Evolutionary conservation across 768 basidiomycete genomes (phyloP).

Genomic region (Termitomyces sp.): DNA sequence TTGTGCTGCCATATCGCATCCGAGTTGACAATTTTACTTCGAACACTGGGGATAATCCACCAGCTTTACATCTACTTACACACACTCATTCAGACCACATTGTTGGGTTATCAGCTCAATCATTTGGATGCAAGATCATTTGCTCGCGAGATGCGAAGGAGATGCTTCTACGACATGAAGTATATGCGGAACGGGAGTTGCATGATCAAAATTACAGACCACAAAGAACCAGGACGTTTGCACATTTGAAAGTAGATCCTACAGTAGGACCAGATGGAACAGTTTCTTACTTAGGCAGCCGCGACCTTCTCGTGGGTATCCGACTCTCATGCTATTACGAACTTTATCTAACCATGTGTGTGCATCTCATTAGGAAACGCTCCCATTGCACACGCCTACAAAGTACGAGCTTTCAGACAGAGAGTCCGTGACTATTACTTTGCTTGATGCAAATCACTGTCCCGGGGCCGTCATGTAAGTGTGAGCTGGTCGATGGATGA

Average conservation of each 20-base stretch:
- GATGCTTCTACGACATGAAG: conserved; percentile 80
- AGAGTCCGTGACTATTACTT: conserved; percentile 67
- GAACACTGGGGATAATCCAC: conserved; percentile 28
- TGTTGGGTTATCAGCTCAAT: conserved; percentile 67
- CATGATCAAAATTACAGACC: conserved; percentile 46
- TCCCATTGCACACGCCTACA: conserved; percentile 65
- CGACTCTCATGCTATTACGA: background rate
- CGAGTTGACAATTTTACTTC: conserved; percentile 81
- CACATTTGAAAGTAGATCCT: conserved; percentile 63
- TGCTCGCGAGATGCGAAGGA: conserved; percentile 84
- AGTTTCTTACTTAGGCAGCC: conserved; percentile 44
- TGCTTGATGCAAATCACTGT: conserved; percentile 92
- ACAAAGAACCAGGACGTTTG: conserved; percentile 55
- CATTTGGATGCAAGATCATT: conserved; percentile 67
- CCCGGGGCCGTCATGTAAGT: conserved; percentile 90
- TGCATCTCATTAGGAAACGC: conserved; percentile 37
- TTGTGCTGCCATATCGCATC: conserved; percentile 75
- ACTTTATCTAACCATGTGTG: background rate
- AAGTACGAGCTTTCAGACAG: conserved; percentile 50
- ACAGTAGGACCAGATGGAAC: conserved; percentile 41
- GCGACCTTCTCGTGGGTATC: conserved; percentile 63
- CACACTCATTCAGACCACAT: conserved; percentile 93
- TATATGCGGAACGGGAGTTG: conserved; percentile 59
- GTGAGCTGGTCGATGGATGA: background rate
- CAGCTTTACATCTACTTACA: conserved; percentile 71